Evolutionary conservation across 768 basidiomycete species (phyloP).

Genomic region (Exidia glandulosa): DNA sequence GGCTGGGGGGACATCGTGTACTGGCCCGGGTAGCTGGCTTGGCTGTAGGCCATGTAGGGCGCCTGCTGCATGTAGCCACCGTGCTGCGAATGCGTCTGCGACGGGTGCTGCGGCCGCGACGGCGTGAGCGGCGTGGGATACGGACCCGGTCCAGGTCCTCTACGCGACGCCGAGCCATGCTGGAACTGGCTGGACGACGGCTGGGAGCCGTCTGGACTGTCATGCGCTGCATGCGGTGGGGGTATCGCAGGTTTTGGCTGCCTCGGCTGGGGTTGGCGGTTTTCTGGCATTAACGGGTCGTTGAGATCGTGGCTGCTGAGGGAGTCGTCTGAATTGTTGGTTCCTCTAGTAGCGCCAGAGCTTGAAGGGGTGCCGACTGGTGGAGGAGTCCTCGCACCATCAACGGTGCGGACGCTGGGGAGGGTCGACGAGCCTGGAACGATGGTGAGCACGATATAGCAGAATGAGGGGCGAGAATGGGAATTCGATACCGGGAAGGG

Average conservation of each 20-base stretch:
- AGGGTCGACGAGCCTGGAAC: no score
- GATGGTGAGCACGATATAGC: no score
- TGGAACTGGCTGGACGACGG: neutral
- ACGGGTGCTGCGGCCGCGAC: neutral
- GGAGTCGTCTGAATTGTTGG: neutral
- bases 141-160: neutral
- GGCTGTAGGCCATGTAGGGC: constrained; percentile 17
- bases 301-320: neutral
- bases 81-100: neutral
- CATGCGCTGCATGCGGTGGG: neutral
- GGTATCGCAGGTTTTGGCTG: neutral
- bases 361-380: neutral
- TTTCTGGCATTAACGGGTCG: neutral
- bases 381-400: neutral
- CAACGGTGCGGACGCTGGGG: no score
- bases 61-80: neutral
- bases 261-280: neutral
- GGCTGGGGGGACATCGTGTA: constrained; percentile 38
- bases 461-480: no score
- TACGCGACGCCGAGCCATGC: neutral
- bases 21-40: constrained; percentile 28
- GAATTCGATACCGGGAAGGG: neutral
- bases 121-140: neutral
- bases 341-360: neutral
- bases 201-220: neutral